Evolutionary conservation across 768 basidiomycete genomes (phyloP).

Genomic region (Artomyces pyxidatus): DNA sequence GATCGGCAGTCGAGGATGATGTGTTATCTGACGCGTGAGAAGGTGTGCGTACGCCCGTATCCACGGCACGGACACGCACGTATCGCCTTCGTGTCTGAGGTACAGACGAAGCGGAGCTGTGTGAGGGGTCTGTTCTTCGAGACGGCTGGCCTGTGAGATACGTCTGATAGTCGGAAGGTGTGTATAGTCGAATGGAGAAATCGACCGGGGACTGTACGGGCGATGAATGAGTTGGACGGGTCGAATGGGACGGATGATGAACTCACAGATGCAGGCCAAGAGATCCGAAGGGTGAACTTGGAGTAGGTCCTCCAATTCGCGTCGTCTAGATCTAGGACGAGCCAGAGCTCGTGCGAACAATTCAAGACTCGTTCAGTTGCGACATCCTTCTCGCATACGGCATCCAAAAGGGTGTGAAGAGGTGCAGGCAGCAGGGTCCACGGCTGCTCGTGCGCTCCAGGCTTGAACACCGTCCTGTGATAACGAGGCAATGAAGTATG

Average conservation of each 20-base stretch:
- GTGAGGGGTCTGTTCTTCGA: neutral
- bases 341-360: constrained; percentile 25
- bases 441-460: neutral
- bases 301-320: constrained; percentile 18
- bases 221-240: neutral
- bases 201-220: constrained; percentile 35
- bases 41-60: constrained; percentile 46
- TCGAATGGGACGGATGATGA: neutral
- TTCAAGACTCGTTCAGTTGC: neutral
- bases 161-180: constrained; percentile 21
- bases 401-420: constrained; percentile 15
- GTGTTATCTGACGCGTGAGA: too few species aligned
- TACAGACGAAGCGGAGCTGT: neutral
- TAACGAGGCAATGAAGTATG: neutral
- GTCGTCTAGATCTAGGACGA: constrained; percentile 22
- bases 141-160: neutral
- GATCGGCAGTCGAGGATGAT: constrained; percentile 16
- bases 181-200: constrained; percentile 32
- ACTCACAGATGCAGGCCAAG: constrained; percentile 28
- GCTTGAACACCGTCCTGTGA: neutral
- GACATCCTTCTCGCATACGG: constrained; percentile 27
- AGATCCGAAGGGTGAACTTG: constrained; percentile 27
- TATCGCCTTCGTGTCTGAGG: constrained; percentile 36
- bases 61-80: constrained; percentile 48
- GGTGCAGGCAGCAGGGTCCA: neutral